Evolutionary conservation across 495 filamentous ascomycete genomes (phyloP).

Genomic region (Cercophora newfieldiana): DNA sequence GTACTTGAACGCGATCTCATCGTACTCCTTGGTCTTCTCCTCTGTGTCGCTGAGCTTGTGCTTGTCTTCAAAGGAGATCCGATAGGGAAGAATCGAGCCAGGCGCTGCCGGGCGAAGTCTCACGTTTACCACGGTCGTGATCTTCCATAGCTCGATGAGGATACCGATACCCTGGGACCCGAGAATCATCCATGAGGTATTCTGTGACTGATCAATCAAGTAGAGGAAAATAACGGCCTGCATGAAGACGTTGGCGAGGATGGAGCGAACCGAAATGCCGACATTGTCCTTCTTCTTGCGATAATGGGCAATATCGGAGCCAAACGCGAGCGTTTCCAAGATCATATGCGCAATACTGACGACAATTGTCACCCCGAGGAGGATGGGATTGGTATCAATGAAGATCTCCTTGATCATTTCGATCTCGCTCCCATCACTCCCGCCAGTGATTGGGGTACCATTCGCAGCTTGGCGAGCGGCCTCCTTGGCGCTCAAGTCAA

Average conservation of each 20-base stretch:
- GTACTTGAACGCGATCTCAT: constrained; percentile 95
- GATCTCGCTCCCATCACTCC: constrained; percentile 66
- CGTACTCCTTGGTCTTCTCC: constrained; percentile 97
- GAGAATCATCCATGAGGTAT: constrained; percentile 98
- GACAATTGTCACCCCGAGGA: constrained; percentile 78
- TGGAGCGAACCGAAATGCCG: constrained; percentile 91
- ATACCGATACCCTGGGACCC: constrained; percentile 92
- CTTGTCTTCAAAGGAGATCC: constrained; percentile 91
- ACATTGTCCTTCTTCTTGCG: constrained; percentile 99
- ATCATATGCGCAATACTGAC: constrained; percentile 90
- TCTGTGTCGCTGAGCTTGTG: constrained; percentile 93
- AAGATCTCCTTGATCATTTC: constrained; percentile 95
- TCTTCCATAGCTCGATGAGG: constrained; percentile 93
- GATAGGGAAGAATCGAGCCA: constrained; percentile 75
- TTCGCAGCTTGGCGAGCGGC: constrained; percentile 66
- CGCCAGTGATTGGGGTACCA: constrained; percentile 62
- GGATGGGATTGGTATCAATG: constrained; percentile 89
- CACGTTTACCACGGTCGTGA: constrained; percentile 95
- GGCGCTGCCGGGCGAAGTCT: constrained; percentile 68
- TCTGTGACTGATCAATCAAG: constrained; percentile 95
- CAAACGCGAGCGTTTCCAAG: constrained; percentile 95
- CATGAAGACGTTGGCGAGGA: constrained; percentile 98
- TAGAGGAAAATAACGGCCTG: constrained; percentile 95
- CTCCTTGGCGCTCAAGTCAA: constrained; percentile 86
- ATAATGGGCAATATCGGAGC: constrained; percentile 96